These are phyloP conservation scores for Flaveria trinervia DNA, from an alignment of 129 eudicot species.

Conservation along the genomic window DNA sequence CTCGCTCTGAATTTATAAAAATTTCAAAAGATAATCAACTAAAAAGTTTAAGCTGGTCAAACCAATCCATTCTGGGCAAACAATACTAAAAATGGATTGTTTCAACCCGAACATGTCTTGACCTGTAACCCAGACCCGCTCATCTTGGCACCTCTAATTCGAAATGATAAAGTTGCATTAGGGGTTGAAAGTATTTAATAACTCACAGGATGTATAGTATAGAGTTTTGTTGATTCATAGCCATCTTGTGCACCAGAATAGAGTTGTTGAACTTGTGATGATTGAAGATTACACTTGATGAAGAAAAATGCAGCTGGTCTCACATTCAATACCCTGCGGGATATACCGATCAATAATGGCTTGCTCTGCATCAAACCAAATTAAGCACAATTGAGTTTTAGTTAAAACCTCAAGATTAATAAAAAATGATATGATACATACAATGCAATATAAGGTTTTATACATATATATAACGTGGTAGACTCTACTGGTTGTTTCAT, in stretches of 20 bases:
- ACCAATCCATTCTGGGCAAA: background rate
- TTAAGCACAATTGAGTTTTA: background rate
- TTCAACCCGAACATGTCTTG: background rate
- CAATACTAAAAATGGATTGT: background rate
- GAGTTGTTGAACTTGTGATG: constrained; percentile 67
- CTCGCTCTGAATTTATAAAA: constrained; percentile 48
- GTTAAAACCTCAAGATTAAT: background rate
- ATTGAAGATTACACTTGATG: constrained; percentile 79
- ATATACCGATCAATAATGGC: constrained; percentile 85
- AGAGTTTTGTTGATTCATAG: constrained; percentile 83
- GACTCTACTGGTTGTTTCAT: background rate
- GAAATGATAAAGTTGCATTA: background rate
- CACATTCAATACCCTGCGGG: constrained; percentile 78
- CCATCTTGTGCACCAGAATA: constrained; percentile 85
- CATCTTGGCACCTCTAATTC: background rate
- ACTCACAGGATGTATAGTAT: constrained; percentile 66
- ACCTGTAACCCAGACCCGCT: background rate
- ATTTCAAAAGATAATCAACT: background rate
- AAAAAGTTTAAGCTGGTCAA: background rate
- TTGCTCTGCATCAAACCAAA: constrained; percentile 48
- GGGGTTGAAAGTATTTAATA: background rate
- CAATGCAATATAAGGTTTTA: background rate
- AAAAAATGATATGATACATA: constrained; percentile 7
- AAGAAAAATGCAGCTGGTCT: constrained; percentile 98
- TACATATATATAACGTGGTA: background rate